Evolutionary conservation across 192 early-diverging fungal genomes (phyloP).

Genomic region (Gonapodya prolifera): DNA sequence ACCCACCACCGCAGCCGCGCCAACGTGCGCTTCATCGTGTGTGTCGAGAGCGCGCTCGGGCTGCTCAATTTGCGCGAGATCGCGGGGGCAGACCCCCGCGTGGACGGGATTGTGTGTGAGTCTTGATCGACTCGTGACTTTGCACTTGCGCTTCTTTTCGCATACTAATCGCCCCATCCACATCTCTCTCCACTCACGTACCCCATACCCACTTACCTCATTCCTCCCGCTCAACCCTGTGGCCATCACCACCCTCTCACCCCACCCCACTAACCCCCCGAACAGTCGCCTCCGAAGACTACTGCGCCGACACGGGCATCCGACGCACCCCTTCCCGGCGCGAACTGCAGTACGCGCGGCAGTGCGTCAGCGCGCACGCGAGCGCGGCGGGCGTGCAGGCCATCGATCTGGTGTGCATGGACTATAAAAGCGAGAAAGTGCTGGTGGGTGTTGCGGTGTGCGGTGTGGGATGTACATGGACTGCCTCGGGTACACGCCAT

Average conservation of each 20-base stretch:
- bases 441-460: constrained; percentile 13
- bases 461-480: not conserved
- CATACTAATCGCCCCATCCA: not conserved
- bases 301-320: constrained; percentile 77
- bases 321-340: constrained; percentile 52
- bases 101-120: constrained; percentile 67
- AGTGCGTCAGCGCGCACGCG: constrained; percentile 66
- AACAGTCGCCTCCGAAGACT: constrained; percentile 86
- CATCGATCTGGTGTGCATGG: constrained; percentile 89
- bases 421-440: constrained; percentile 57
- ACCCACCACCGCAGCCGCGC: constrained; percentile 28
- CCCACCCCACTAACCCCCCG: not conserved
- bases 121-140: not conserved
- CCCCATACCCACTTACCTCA: not conserved
- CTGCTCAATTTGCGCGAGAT: constrained; percentile 81
- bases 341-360: constrained; percentile 73
- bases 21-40: constrained; percentile 69
- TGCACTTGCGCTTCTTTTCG: not conserved
- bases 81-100: constrained; percentile 50
- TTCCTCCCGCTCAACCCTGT: not conserved
- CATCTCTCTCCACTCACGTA: not conserved
- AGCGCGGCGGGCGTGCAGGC: constrained; percentile 76
- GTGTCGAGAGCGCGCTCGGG: constrained; percentile 77
- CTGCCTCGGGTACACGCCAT: not conserved
- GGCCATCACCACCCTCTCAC: not conserved